These are phyloP conservation scores for Globisporangium cylindrosporum DNA, from an alignment of 352 stramenopile species.

Conservation along the genomic window DNA sequence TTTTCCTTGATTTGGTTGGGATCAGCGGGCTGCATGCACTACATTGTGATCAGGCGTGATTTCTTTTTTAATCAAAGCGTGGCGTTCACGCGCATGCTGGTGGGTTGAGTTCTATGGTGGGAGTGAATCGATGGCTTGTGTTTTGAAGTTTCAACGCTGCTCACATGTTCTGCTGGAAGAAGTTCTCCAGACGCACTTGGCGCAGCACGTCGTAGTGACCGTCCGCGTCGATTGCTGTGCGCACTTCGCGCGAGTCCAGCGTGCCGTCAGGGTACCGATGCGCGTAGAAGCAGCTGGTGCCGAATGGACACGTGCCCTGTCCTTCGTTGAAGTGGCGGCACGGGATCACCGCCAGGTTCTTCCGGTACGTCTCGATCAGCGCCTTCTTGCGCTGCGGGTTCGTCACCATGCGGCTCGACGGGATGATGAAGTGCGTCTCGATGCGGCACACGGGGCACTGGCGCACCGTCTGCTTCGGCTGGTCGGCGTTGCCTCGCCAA, in stretches of 20 bases:
- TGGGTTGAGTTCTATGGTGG: background rate
- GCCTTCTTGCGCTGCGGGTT: conserved; percentile 60
- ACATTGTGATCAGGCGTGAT: background rate
- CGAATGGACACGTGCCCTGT: conserved; percentile 79
- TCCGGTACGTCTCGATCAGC: conserved; percentile 69
- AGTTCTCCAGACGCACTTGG: conserved; percentile 70
- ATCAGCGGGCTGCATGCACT: background rate
- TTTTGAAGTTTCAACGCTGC: background rate
- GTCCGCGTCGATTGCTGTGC: conserved; percentile 67
- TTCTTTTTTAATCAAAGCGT: background rate
- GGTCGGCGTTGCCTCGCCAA: conserved; percentile 57
- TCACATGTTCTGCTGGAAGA: conserved; percentile 35
- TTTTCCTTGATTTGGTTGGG: background rate
- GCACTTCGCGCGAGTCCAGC: conserved; percentile 54
- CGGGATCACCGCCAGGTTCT: conserved; percentile 71
- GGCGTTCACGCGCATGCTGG: background rate
- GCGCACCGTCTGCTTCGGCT: conserved; percentile 77
- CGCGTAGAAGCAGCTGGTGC: conserved; percentile 86
- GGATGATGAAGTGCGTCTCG: conserved; percentile 83
- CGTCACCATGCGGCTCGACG: conserved; percentile 77
- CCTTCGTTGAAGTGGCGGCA: conserved; percentile 85
- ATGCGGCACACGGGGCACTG: conserved; percentile 73
- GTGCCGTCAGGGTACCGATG: conserved; percentile 70
- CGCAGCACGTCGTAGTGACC: conserved; percentile 76
- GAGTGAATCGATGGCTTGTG: background rate